These are phyloP conservation scores for Nemania bipapillata DNA, from an alignment of 2,329 filamentous ascomycete genomes.

Conservation along the genomic window DNA sequence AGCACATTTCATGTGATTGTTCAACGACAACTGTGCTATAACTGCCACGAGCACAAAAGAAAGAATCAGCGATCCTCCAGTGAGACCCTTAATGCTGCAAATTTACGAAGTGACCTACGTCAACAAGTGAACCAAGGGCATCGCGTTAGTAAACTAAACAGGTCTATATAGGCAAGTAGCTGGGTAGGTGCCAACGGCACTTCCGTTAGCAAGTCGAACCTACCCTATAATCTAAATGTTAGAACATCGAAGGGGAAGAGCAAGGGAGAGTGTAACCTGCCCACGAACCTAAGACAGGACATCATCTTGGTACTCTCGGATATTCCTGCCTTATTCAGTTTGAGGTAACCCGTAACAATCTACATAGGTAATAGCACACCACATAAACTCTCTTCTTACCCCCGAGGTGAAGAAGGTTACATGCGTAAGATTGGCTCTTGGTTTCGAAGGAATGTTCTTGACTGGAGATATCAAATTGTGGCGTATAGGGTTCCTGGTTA, in stretches of 20 bases:
- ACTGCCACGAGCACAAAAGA: not conserved
- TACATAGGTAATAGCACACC: too few relatives aligned
- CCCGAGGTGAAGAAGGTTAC: too few relatives aligned
- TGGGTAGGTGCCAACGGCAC: not conserved
- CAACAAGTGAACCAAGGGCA: not conserved
- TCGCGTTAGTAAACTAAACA: not conserved
- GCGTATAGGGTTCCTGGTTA: too few relatives aligned
- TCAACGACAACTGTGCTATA: not conserved
- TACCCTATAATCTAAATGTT: not conserved
- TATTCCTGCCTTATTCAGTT: not conserved
- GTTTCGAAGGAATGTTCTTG: not conserved
- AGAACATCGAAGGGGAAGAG: not conserved
- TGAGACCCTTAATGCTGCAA: not conserved
- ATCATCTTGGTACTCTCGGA: too few relatives aligned
- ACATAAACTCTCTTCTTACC: not conserved
- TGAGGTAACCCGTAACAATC: not conserved
- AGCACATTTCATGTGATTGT: not conserved
- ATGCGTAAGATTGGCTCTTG: too few relatives aligned
- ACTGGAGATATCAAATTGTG: too few relatives aligned
- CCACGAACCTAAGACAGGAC: not conserved
- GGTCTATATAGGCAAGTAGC: not conserved
- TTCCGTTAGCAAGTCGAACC: not conserved
- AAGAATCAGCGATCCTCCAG: slow-evolving; percentile 2
- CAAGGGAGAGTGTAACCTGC: not conserved
- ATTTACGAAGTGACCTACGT: not conserved